These are phyloP conservation scores for Diaporthe vexans DNA, from an alignment of 2,329 filamentous ascomycete species.

Conservation along the genomic window DNA sequence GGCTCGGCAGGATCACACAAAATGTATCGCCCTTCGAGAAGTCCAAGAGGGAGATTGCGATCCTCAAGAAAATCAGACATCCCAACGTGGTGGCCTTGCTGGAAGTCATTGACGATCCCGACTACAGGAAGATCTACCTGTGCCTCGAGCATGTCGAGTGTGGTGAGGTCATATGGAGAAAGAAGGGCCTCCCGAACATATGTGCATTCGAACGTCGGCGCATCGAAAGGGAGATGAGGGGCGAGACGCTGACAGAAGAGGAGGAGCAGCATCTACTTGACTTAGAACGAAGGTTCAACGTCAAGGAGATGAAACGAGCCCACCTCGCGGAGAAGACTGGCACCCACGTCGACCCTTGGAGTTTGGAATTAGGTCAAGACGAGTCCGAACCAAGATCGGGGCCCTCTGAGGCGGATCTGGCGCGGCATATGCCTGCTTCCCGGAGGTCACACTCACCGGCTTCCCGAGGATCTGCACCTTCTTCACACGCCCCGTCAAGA, in stretches of 20 bases:
- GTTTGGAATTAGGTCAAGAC: constrained; percentile 79
- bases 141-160: constrained; percentile 95
- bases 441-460: constrained; percentile 56
- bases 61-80: constrained; percentile 97
- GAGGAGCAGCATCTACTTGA: constrained; percentile 73
- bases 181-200: constrained; percentile 86
- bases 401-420: constrained; percentile 57
- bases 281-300: constrained; percentile 69
- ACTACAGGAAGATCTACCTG: constrained; percentile 98
- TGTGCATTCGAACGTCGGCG: constrained; percentile 85
- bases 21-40: constrained; percentile 76
- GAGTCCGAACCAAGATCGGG: constrained; percentile 58
- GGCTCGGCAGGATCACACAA: constrained; percentile 85
- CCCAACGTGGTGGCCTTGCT: constrained; percentile 96
- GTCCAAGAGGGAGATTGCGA: constrained; percentile 96
- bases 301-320: constrained; percentile 71
- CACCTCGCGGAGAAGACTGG: constrained; percentile 65
- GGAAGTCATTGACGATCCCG: constrained; percentile 97
- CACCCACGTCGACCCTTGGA: constrained; percentile 78
- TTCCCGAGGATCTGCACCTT: constrained; percentile 54
- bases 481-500: constrained; percentile 63
- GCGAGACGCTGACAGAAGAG: constrained; percentile 70
- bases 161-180: constrained; percentile 95
- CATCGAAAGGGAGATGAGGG: constrained; percentile 79
- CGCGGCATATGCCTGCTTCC: constrained; percentile 52